Conservation (phyloP, 495 filamentous ascomycete species). For the Daldinia grandis region DNA sequence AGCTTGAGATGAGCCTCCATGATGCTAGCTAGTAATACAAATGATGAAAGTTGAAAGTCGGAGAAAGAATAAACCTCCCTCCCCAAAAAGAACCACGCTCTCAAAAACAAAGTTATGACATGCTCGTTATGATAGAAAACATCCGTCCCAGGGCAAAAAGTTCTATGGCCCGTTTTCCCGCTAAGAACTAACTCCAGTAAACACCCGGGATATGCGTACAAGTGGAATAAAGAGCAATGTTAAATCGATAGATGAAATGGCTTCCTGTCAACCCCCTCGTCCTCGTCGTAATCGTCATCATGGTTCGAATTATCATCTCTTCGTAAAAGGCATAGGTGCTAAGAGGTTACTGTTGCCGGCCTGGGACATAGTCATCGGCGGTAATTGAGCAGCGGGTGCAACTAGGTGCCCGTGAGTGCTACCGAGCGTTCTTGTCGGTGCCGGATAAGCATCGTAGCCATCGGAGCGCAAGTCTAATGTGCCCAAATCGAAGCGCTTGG, state of each 20-base stretch:
- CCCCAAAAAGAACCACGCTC: constrained; percentile 16
- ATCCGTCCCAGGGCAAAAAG: constrained; percentile 25
- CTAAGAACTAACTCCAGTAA: constrained; percentile 23
- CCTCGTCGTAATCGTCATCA: constrained; percentile 28
- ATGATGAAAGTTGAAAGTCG: neutral
- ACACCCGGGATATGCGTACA: constrained; percentile 32
- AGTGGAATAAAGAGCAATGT: constrained; percentile 18
- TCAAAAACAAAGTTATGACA: constrained; percentile 13
- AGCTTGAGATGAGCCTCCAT: constrained; percentile 11
- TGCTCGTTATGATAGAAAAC: constrained; percentile 12
- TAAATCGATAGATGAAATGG: constrained; percentile 17
- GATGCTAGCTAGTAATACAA: constrained; percentile 32
- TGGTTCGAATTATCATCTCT: constrained; percentile 41
- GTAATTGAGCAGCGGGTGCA: constrained; percentile 45
- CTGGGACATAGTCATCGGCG: constrained; percentile 55
- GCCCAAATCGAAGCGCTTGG: constrained; percentile 71
- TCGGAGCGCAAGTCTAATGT: constrained; percentile 56
- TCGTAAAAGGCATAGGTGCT: constrained; percentile 51
- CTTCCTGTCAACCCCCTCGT: constrained; percentile 15
- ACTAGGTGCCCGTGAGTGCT: constrained; percentile 42
- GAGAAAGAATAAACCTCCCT: no score
- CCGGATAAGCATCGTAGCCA: constrained; percentile 47
- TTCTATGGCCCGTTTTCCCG: constrained; percentile 33
- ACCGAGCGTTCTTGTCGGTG: constrained; percentile 39
- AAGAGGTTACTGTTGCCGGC: constrained; percentile 48